These are phyloP conservation scores for Triticum dicoccoides DNA, from an alignment of 176 grass and related monocot genomes.

Conservation along the genomic window DNA sequence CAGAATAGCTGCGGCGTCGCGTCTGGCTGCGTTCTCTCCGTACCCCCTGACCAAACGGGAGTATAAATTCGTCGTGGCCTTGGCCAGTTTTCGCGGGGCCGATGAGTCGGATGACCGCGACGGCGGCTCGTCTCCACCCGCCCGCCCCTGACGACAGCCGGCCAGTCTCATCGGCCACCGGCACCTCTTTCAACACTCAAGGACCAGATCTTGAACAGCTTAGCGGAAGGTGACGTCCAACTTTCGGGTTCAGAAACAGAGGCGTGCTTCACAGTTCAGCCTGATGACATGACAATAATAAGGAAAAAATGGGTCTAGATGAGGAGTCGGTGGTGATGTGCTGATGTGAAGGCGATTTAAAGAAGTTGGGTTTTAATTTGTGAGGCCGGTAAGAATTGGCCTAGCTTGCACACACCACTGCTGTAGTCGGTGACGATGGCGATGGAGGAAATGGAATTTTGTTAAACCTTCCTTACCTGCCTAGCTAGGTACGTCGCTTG, in stretches of 20 bases:
- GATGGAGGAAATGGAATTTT: background rate
- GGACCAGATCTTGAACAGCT: background rate
- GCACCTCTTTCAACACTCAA: background rate
- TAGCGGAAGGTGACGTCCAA: background rate
- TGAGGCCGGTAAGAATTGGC: background rate
- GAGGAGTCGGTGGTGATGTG: background rate
- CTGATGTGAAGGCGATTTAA: background rate
- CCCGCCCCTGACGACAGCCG: constrained; percentile 3
- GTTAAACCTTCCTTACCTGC: background rate
- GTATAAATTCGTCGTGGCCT: background rate
- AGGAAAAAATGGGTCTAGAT: background rate
- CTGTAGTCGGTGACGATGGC: constrained; percentile 23
- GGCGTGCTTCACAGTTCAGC: background rate
- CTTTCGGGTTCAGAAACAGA: background rate
- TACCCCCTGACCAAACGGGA: background rate
- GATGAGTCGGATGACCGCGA: constrained; percentile 46
- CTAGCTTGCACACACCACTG: background rate
- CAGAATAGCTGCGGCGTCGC: background rate
- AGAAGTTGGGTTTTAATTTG: background rate
- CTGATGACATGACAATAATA: background rate
- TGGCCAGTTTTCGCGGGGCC: constrained; percentile 13
- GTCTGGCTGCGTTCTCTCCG: background rate
- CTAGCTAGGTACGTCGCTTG: background rate
- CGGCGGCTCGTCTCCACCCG: background rate
- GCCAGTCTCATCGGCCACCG: background rate